Base-by-base conservation (phyloP, 2,329 filamentous ascomycete genomes). In the Sarocladium kiliense region DNA sequence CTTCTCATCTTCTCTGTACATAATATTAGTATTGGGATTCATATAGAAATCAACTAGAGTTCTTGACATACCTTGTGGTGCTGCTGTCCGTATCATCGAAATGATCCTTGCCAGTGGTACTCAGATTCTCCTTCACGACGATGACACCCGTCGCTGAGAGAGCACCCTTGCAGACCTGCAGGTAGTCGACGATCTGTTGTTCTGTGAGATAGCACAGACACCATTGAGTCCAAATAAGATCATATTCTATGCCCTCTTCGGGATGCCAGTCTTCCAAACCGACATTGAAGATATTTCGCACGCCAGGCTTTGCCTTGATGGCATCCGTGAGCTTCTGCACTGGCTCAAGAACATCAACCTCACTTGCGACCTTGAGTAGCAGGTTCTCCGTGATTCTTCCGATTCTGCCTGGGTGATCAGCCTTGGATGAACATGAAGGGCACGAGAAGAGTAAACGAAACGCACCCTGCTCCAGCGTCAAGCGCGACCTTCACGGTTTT, bases 161-260 rank as follows among this genome's bases (percentile, higher is more conserved):
- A 0, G 58, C 75, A 0, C 68, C 62, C 49, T 77, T 79, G 66
- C 89, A 89, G 25, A 82, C 76, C 55, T 72, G 62, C 16, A 97
- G 70, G 64, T 86, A 96, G 2, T 73, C 73, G 1, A 88, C 75
- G 3, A 97, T 67, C 67, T 95, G 84, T 7, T 70, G 71, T 66
- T 96, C 91, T 0, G 82, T 91, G 55, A 96, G 74, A 68, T 97
- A 87, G 23, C 89, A 88, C 7, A 93, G 71, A 69, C 91, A 97
- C 91, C 92, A 96, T 70, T 97, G 92, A 54, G 82, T 87, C 89
- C 90, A 96, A 58, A 97, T 84, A 45, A 96, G 69, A 66, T 92
- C 87, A 69, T 97, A 97, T 50, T 71, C 67, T 9, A 70, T 63
- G 10, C 65, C 74, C 2, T 70, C 62, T 16, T 30, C 54, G 1